A percentile compares a stretch with the other conserved stretches of the same genome.
These are phyloP conservation scores for Hypericum perforatum DNA, from an alignment of 345 rosid species.

Conservation along the genomic window DNA sequence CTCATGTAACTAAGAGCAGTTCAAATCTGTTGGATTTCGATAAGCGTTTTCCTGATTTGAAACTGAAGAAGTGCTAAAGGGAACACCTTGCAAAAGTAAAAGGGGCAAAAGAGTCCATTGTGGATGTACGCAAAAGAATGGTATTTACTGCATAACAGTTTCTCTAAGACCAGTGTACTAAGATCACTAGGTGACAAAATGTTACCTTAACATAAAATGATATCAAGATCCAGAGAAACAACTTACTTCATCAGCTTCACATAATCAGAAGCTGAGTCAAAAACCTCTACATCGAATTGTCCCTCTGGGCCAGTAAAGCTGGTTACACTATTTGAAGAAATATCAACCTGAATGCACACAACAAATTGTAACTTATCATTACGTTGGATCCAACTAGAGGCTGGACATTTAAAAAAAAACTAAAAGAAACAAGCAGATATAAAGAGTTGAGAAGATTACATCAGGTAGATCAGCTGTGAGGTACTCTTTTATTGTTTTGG, in stretches of 20 bases:
- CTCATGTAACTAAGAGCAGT: no score
- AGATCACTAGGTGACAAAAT: no score
- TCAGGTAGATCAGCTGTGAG: conserved; percentile 64
- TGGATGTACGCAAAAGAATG: no score
- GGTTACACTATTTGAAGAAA: conserved; percentile 51
- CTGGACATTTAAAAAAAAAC: not conserved
- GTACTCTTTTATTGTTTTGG: conserved; percentile 83
- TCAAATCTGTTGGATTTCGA: no score
- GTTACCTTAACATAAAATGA: not conserved
- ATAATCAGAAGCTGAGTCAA: conserved; percentile 86
- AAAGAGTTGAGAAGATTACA: conserved; percentile 27
- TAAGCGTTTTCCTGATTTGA: no score
- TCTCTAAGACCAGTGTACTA: no score
- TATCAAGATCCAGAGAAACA: conserved; percentile 8
- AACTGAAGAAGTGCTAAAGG: no score
- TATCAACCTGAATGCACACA: conserved; percentile 55
- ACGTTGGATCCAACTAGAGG: not conserved
- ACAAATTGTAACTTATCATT: conserved; percentile 1
- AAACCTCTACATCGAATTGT: conserved; percentile 85
- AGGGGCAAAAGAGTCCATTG: no score
- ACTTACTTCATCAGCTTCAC: conserved; percentile 88
- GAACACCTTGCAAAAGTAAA: no score
- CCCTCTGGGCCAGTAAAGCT: conserved; percentile 77
- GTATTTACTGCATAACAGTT: no score
- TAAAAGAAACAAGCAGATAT: conserved; percentile 1